Evolutionary conservation across 2,329 filamentous ascomycete species (phyloP), one percentile per base, ranked within the genome.

Genomic region (Hypoxylon sp.): DNA sequence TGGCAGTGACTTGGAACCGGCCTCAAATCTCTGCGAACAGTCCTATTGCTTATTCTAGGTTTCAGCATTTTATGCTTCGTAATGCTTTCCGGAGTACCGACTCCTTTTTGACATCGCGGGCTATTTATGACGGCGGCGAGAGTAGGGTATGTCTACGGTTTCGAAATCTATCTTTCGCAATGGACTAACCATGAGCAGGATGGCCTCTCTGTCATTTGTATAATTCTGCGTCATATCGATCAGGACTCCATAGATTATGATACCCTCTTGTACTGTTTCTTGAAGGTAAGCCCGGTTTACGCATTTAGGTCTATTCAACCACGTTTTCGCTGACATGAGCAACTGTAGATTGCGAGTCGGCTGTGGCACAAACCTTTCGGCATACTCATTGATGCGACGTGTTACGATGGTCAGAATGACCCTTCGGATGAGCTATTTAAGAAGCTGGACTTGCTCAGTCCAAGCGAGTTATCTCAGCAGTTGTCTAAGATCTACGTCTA

Each of bases 41-140:
- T 12, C 84, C 85, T 3, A 81, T 83, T 1, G 73, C 81, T 5
- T 89, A 88, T 65, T 87, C 84, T 2, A 76, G 84, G 16, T 89
- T 89, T 59, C 86, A 89, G 59, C 83, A 88, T 58, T 89, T 89
- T 62, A 89, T 89, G 86, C 76, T 89, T 34, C 80, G 81, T 12
- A 87, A 88, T 64, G 85, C 85, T 2, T 85, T 86, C 57, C 78
- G 82, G 26, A 83, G 81, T 59, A 82, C 80, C 0, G 86, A 88
- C 59, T 86, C 83, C 2, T 82, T 86, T 51, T 69, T 86, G 15
- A 85, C 83, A 2, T 81, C 82, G 16, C 77, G 84, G 15, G 84
- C 85, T 17, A 82, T 89, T 8, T 89, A 88, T 63, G 86, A 89
- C 63, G 86, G 86, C 23, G 86, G 86, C 13, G 84, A 88, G 69